Conservation (phyloP, 257 asterid genomes). For the Forsythia suspensa region DNA sequence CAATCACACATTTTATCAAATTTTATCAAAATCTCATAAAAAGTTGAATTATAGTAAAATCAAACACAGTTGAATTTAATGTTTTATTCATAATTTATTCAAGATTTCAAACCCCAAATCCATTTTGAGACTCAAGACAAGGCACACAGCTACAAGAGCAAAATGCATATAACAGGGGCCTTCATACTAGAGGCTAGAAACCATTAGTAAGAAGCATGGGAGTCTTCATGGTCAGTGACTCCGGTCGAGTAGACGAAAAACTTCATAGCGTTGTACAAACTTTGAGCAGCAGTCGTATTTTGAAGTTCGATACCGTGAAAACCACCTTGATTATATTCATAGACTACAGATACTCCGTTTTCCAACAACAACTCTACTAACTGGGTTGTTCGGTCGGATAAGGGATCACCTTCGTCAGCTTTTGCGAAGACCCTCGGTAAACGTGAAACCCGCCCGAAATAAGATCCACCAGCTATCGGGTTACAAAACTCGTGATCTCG, state of each 20-base stretch:
- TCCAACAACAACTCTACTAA: neutral
- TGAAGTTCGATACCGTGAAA: constrained; percentile 11
- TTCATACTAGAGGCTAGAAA: too few relatives aligned
- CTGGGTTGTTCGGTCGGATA: constrained; percentile 21
- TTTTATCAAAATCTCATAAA: too few relatives aligned
- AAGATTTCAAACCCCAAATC: too few relatives aligned
- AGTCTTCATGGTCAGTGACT: constrained; percentile 18
- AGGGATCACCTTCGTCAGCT: constrained; percentile 28
- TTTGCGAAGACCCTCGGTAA: constrained; percentile 28
- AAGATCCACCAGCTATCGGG: constrained; percentile 25
- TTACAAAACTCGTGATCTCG: constrained; percentile 38
- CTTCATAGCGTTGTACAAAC: constrained; percentile 22
- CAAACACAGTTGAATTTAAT: too few relatives aligned
- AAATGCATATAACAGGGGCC: too few relatives aligned
- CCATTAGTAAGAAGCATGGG: constrained; percentile 15
- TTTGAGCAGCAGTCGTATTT: constrained; percentile 14
- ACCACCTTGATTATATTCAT: constrained; percentile 5
- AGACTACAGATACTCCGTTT: neutral
- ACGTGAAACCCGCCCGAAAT: constrained; percentile 22
- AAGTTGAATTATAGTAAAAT: too few relatives aligned
- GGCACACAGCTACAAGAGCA: too few relatives aligned
- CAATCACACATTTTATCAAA: too few relatives aligned
- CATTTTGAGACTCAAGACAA: too few relatives aligned
- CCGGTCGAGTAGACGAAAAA: constrained; percentile 9
- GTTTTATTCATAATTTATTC: too few relatives aligned